phyloP scores from a whole-genome alignment of 305 asterid species.

The Solanum hybrid region DNA sequence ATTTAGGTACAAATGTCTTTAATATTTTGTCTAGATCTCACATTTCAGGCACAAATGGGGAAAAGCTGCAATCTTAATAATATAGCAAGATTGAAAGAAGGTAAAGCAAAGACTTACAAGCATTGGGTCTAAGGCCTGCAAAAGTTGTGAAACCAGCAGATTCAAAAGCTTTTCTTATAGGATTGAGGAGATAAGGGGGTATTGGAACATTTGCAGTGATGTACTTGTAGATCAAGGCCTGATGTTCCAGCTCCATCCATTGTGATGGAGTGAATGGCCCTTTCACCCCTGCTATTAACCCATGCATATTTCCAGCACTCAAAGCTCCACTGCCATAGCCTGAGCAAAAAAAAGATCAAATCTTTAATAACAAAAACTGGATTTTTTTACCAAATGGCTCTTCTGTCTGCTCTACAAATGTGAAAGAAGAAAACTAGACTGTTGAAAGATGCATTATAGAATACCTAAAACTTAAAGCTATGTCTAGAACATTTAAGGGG shows the following conservation, averaged over 20 bases:
- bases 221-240: slow-evolving; percentile 94
- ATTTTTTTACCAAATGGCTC: background rate
- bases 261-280: slow-evolving; percentile 90
- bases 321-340: slow-evolving; percentile 33
- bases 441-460: background rate
- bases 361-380: background rate
- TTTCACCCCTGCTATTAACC: slow-evolving; percentile 30
- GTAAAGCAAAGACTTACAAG: slow-evolving; percentile 38
- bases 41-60: background rate
- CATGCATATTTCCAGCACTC: slow-evolving; percentile 35
- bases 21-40: background rate
- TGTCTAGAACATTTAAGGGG: slow-evolving; percentile 14
- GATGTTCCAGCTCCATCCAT: slow-evolving; percentile 93
- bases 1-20: background rate
- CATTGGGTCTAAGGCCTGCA: slow-evolving; percentile 50
- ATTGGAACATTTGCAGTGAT: slow-evolving; percentile 73
- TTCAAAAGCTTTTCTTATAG: slow-evolving; percentile 79
- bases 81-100: background rate
- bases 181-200: slow-evolving; percentile 72
- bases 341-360: slow-evolving; percentile 11
- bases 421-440: background rate
- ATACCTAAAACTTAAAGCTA: background rate
- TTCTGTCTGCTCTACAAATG: background rate
- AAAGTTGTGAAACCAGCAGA: slow-evolving; percentile 55
- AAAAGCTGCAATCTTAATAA: background rate